phyloP scores from a whole-genome alignment of 148 eudicot species.

The Dianthus caryophyllus region DNA sequence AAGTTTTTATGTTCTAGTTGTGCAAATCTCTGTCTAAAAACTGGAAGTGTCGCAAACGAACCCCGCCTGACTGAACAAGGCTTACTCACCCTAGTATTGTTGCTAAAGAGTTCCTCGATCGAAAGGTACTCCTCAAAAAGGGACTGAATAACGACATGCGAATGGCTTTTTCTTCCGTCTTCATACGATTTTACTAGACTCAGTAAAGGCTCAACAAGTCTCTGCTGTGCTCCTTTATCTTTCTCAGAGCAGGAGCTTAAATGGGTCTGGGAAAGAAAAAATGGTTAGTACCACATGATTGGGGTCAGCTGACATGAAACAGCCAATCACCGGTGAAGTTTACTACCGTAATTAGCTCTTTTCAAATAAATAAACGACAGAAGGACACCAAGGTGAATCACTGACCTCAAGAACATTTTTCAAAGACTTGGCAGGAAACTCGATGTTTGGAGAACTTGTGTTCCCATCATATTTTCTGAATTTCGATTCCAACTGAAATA shows the following conservation, averaged over 20 bases:
- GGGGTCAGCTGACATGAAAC: too few species aligned
- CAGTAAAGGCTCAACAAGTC: conserved; percentile 87
- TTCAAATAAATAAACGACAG: background rate
- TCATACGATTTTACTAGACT: conserved; percentile 91
- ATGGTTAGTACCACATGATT: conserved; percentile 1
- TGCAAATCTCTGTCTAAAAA: background rate
- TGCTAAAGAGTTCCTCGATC: conserved; percentile 85
- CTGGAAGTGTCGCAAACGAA: background rate
- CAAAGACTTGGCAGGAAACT: conserved; percentile 85
- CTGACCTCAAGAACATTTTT: conserved; percentile 81
- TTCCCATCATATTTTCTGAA: conserved; percentile 57
- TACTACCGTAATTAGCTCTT: background rate
- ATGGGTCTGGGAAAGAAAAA: conserved; percentile 50
- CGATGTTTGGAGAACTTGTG: conserved; percentile 53
- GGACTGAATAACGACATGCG: conserved; percentile 74
- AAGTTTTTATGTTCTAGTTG: too few species aligned
- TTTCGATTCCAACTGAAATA: conserved; percentile 73
- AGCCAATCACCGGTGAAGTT: too few species aligned
- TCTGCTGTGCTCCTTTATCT: conserved; percentile 86
- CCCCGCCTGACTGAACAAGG: background rate
- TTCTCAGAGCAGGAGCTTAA: conserved; percentile 60
- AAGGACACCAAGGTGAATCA: conserved; percentile 14
- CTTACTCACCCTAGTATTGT: conserved; percentile 64
- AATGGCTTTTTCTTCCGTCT: conserved; percentile 97
- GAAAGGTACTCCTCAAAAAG: conserved; percentile 87